These are phyloP conservation scores for Aegilops umbellulata DNA, from an alignment of 176 grass and related monocot genomes.

Conservation along the genomic window DNA sequence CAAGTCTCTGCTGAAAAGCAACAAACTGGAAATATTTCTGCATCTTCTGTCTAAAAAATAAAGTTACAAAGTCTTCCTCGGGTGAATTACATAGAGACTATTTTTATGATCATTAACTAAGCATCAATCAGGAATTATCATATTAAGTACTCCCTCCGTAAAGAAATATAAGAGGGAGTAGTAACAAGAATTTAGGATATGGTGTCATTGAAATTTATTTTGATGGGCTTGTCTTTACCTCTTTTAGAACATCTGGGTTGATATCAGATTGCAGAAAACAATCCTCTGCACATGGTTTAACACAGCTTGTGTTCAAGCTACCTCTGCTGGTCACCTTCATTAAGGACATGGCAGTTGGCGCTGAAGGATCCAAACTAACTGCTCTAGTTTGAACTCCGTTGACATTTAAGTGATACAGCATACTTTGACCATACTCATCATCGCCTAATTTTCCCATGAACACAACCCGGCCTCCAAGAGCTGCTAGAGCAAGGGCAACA, in stretches of 20 bases:
- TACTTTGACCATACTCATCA: constrained; percentile 65
- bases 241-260: constrained; percentile 66
- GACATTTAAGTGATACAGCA: constrained; percentile 59
- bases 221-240: constrained; percentile 42
- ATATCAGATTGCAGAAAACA: constrained; percentile 68
- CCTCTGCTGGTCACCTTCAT: constrained; percentile 63
- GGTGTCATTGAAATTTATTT: neutral
- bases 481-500: constrained; percentile 73
- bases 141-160: no score
- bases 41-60: neutral
- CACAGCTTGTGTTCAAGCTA: constrained; percentile 50
- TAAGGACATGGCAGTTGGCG: constrained; percentile 54
- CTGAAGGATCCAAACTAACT: constrained; percentile 46
- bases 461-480: constrained; percentile 55
- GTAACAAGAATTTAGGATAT: neutral
- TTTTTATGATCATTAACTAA: neutral
- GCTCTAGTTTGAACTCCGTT: constrained; percentile 68
- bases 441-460: constrained; percentile 94
- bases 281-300: constrained; percentile 68
- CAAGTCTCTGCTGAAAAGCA: neutral
- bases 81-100: no score
- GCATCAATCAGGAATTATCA: neutral
- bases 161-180: no score
- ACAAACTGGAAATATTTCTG: neutral
- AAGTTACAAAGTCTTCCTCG: no score